Percentiles rank a stretch among this genome's conserved stretches.
phyloP scores from a whole-genome alignment of 1,284 basidiomycete species.

The Rhodotorula mucilaginosa region DNA sequence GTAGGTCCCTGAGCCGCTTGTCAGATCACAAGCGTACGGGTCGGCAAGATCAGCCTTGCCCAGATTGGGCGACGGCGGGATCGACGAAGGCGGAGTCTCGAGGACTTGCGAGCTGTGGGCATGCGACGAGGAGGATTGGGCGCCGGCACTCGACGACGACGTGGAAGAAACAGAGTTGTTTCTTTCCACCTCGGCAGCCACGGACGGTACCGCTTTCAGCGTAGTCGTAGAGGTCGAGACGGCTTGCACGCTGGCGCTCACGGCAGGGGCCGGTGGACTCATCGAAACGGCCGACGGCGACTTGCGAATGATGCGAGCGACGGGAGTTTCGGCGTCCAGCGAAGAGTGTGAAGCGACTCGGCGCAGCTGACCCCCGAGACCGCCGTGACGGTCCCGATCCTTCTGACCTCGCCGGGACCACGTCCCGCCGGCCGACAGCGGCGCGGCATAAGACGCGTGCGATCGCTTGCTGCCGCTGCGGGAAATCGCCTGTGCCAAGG shows the following conservation, averaged over 20 bases:
- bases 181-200: constrained; percentile 26
- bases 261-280: background rate
- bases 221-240: background rate
- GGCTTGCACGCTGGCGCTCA: background rate
- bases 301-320: background rate
- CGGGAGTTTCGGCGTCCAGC: constrained; percentile 7
- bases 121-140: constrained; percentile 27
- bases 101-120: constrained; percentile 13
- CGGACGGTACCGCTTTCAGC: too few relatives aligned
- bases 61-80: constrained; percentile 36
- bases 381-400: background rate
- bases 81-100: constrained; percentile 38
- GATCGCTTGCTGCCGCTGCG: background rate
- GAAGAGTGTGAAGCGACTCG: constrained; percentile 26
- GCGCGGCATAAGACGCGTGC: background rate
- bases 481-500: constrained; percentile 17
- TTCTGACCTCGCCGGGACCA: constrained; percentile 5
- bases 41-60: constrained; percentile 25
- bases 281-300: background rate
- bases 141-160: constrained; percentile 26
- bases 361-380: constrained; percentile 15
- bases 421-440: constrained; percentile 22
- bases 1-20: background rate
- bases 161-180: constrained; percentile 41
- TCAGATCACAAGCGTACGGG: background rate